Base-by-base conservation (phyloP, 148 eudicot genomes). In the Persicaria maculosa region DNA sequence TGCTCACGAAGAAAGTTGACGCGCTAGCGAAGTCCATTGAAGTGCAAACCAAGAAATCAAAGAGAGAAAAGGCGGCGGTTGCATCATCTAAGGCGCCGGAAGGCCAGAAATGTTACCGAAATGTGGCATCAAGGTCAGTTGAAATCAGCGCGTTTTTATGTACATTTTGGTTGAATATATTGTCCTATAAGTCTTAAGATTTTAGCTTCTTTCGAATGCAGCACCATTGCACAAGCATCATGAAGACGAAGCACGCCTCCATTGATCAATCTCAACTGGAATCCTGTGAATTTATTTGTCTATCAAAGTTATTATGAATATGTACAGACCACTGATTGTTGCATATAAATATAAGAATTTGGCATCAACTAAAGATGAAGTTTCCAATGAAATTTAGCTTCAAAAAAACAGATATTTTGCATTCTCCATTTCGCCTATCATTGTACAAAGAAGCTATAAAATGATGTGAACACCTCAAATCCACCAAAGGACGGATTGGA, bases 1-100 rank as follows among this genome's bases (percentile, higher is more conserved):
- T 83, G 75, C 89, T 95, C 15, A 75, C 80, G 77, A 90, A 86
- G 83, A 95, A 95, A 84, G 78, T 90, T 68, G 94, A 95, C 22
- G 83, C 88, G 44, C 81, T 92, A 76, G 77, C 82, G 19, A 95
- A 83, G 84, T 65, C 70, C 47, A 79, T 91, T 55, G 90, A 94
- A 80, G 87, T 86, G 59, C 93, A 94, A 72, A 81, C 83, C 46
- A 94, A 83, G 83, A 91, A 89, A 81, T 50, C 74, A 69, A 92
- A 84, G 85, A 86, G 88, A 81, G 91, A 88, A 76, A 75, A 83
- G 77, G 85, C 80, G 77, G 85, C 80, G 48, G 78, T 79, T 47
- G 54, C 77, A 72, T 75, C 79, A 79, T 77, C 78, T 43, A 80
- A 80, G 73, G 72, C 40, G 0, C 40, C 52, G 50, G 92, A 88